A percentile compares a stretch with the other conserved stretches of the same genome.
These are phyloP conservation scores for Powellomyces hirtus DNA, from an alignment of 192 early-diverging fungal species.

Conservation along the genomic window DNA sequence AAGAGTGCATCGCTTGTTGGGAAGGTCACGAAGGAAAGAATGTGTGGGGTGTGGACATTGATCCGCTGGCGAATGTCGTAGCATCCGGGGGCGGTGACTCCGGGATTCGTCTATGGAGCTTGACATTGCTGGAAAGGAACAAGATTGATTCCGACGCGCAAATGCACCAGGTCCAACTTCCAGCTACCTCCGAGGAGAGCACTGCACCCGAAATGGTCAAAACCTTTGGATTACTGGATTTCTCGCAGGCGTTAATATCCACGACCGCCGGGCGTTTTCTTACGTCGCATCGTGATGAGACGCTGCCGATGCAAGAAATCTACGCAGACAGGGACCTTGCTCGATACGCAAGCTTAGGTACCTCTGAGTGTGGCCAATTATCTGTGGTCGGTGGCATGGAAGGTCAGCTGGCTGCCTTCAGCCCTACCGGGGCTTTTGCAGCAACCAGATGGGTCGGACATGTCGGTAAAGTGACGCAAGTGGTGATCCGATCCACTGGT, in stretches of 20 bases:
- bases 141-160: constrained; percentile 21
- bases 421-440: constrained; percentile 43
- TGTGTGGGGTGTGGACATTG: constrained; percentile 76
- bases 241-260: background rate
- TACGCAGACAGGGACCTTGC: constrained; percentile 35
- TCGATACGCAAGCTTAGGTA: constrained; percentile 54
- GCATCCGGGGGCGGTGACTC: constrained; percentile 81
- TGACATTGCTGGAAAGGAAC: constrained; percentile 9
- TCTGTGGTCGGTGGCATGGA: constrained; percentile 52
- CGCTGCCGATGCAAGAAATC: background rate
- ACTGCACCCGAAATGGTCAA: background rate
- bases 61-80: constrained; percentile 45
- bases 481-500: constrained; percentile 28
- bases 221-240: constrained; percentile 2
- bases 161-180: background rate
- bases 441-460: constrained; percentile 39
- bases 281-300: background rate
- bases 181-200: background rate
- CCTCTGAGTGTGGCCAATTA: constrained; percentile 51
- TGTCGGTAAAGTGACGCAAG: constrained; percentile 43
- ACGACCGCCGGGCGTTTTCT: background rate
- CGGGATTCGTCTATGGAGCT: constrained; percentile 72
- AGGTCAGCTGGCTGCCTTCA: constrained; percentile 55
- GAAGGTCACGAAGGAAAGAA: constrained; percentile 78
- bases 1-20: constrained; percentile 67